phyloP scores from a whole-genome alignment of 768 basidiomycete species.

The Infundibulicybe gibba region DNA sequence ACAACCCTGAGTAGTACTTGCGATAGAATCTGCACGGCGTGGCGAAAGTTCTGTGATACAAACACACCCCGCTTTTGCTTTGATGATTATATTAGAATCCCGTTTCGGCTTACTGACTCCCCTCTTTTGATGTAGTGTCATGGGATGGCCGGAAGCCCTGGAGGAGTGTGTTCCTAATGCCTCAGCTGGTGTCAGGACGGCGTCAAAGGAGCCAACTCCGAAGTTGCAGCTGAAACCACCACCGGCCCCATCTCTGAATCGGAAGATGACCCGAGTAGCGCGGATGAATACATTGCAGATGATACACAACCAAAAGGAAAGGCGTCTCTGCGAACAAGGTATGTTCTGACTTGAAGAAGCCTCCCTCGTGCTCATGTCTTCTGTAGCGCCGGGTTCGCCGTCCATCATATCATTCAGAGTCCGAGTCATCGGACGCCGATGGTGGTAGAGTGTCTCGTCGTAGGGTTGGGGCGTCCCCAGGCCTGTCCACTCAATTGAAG shows the following conservation, averaged over 20 bases:
- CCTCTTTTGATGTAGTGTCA: conserved; percentile 44
- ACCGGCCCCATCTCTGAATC: conserved; percentile 35
- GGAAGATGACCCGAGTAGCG: conserved; percentile 50
- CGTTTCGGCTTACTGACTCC: conserved; percentile 13
- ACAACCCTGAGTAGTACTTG: conserved; percentile 20
- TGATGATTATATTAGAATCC: conserved; percentile 5
- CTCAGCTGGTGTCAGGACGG: conserved; percentile 19
- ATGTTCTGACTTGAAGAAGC: conserved; percentile 18
- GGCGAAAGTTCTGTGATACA: conserved; percentile 7
- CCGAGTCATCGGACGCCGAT: conserved; percentile 35
- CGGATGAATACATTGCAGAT: conserved; percentile 70
- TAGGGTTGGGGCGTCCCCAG: conserved; percentile 25
- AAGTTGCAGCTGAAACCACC: conserved; percentile 19
- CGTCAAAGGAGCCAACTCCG: conserved; percentile 24
- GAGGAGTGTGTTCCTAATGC: conserved; percentile 35
- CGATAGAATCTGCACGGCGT: conserved; percentile 11
- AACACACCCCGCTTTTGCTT: conserved; percentile 6
- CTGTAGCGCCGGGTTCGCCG: conserved; percentile 41
- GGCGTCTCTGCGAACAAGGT: conserved; percentile 37
- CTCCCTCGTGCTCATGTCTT: conserved; percentile 6
- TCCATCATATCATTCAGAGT: conserved; percentile 35
- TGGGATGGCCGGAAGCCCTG: conserved; percentile 68
- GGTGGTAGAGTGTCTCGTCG: conserved; percentile 19
- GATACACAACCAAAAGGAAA: conserved; percentile 28
- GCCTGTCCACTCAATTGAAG: conserved; percentile 35